Evolutionary conservation across 2,329 filamentous ascomycete species (phyloP), one percentile per base, ranked within the genome.

Genomic region (Pestalotiopsis sp.): DNA sequence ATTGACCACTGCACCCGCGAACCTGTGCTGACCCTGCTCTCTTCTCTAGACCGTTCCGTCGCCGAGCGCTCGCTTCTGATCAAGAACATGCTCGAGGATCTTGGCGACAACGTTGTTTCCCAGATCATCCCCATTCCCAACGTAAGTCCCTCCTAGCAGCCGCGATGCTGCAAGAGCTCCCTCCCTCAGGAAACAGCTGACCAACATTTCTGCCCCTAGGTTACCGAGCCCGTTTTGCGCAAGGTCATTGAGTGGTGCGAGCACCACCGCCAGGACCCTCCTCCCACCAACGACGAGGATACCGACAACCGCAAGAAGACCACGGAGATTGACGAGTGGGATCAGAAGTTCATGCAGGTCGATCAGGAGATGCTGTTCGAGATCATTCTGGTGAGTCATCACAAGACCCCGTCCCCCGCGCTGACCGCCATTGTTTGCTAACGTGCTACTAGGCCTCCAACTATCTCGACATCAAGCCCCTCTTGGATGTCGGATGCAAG

Each of bases 321-420:
- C 1, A 98, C 96, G 61, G 96, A 99, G 76, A 99, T 99, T 73
- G 96, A 98, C 69, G 96, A 99, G 83, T 99, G 96, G 96, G 96
- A 99, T 76, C 95, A 98, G 82, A 99, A 99, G 84, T 99, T 98
- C 82, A 98, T 99, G 96, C 95, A 98, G 83, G 96, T 99, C 20
- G 96, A 99, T 80, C 96, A 99, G 79, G 96, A 99, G 84, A 98
- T 99, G 96, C 89, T 99, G 1, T 99, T 99, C 74, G 96, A 99
- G 86, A 98, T 99, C 78, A 99, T 99, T 75, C 88, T 99, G 31
- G 94, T 96, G 88, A 69, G 91, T 86, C 14, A 23, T 38, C 4
- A 20, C 45, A 31, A 7, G 27, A 31, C 27, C n/a, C 20, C 20
- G n/a, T 55, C 52, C 57, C 12, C 39, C 45, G 17, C 61, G 11